Percentiles rank a stretch among this genome's conserved stretches.
phyloP scores from a whole-genome alignment of 1,139 yeast species.

The Scheffersomyces quercinus region DNA sequence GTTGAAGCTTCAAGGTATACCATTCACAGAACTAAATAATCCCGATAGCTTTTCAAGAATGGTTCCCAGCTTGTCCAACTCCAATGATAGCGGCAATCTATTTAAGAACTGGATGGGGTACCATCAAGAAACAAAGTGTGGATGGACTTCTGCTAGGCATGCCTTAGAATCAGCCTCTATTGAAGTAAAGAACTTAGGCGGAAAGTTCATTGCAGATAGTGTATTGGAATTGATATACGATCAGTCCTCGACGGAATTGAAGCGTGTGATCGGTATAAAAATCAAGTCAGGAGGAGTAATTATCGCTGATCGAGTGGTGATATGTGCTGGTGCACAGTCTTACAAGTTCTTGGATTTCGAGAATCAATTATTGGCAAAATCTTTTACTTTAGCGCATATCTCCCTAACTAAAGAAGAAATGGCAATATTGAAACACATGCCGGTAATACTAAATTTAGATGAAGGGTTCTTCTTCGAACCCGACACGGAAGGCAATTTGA shows the following conservation, averaged over 20 bases:
- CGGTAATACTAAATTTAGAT: conserved; percentile 45
- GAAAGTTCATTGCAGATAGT: conserved; percentile 28
- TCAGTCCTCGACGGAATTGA: too few species aligned
- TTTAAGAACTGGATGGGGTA: conserved; percentile 20
- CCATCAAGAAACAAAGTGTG: conserved; percentile 23
- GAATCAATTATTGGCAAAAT: conserved; percentile 32
- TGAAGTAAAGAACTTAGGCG: conserved; percentile 30
- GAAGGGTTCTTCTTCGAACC: conserved; percentile 51
- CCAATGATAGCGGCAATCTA: conserved; percentile 8
- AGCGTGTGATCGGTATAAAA: conserved; percentile 12
- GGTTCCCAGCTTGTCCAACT: conserved; percentile 5
- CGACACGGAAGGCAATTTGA: conserved; percentile 19
- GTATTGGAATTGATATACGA: conserved; percentile 20
- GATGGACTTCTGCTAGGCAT: conserved; percentile 33
- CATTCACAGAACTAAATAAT: too few species aligned
- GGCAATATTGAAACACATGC: conserved; percentile 27
- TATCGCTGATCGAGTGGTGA: conserved; percentile 27
- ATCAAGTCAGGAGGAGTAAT: conserved; percentile 19
- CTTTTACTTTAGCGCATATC: conserved; percentile 44
- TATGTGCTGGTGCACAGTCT: conserved; percentile 40
- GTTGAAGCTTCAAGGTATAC: background rate
- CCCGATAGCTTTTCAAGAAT: background rate
- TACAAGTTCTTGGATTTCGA: conserved; percentile 31
- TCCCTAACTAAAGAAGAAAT: conserved; percentile 34
- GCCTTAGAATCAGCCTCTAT: conserved; percentile 25